Conservation (phyloP, 2,329 filamentous ascomycete species). For the Colletotrichum brevisporum region DNA sequence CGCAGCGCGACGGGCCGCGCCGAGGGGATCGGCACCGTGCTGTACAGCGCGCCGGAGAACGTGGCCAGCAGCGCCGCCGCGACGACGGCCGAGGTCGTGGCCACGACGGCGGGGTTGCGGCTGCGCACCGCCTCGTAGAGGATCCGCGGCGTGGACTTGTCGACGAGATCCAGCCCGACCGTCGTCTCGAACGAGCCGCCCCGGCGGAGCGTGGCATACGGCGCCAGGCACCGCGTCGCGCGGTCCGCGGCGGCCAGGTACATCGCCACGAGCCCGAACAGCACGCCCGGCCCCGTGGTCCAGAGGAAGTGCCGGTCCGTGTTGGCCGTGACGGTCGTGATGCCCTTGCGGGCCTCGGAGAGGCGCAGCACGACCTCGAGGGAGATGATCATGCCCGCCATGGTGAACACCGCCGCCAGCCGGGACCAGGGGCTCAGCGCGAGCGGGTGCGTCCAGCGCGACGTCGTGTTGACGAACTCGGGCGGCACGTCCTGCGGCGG, state of each 20-base stretch:
- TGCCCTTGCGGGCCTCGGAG: slow-evolving; percentile 48
- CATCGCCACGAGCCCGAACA: slow-evolving; percentile 47
- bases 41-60: slow-evolving; percentile 51
- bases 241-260: slow-evolving; percentile 51
- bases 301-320: slow-evolving; percentile 51
- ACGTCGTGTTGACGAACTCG: slow-evolving; percentile 40
- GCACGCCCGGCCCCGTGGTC: slow-evolving; percentile 51
- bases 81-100: slow-evolving; percentile 47
- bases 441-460: slow-evolving; percentile 48
- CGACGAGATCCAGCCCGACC: slow-evolving; percentile 51
- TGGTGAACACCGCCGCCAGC: slow-evolving; percentile 45
- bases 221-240: slow-evolving; percentile 50
- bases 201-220: slow-evolving; percentile 48
- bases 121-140: slow-evolving; percentile 46
- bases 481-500: slow-evolving; percentile 30
- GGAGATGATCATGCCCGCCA: slow-evolving; percentile 50
- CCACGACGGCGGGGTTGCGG: slow-evolving; percentile 46
- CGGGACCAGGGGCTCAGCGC: slow-evolving; percentile 49
- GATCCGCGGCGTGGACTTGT: slow-evolving; percentile 47
- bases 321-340: slow-evolving; percentile 47
- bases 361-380: slow-evolving; percentile 52
- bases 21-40: slow-evolving; percentile 45
- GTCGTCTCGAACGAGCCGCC: slow-evolving; percentile 48
- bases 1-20: slow-evolving; percentile 45
- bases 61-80: slow-evolving; percentile 49